Conservation (phyloP, 352 stramenopile species). For the Globisporangium radiosum region DNA sequence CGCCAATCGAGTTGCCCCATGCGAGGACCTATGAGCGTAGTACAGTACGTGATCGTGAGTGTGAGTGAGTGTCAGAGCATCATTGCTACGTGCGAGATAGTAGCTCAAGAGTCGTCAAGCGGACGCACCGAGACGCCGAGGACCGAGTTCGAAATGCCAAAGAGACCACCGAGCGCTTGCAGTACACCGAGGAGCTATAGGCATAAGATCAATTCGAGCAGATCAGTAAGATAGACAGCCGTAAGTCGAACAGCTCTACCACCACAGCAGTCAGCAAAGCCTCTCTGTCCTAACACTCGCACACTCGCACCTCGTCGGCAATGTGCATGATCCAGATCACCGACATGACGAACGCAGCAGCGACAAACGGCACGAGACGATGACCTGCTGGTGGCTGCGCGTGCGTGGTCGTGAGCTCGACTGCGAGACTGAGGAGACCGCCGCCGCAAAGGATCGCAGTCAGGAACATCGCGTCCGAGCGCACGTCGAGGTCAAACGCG, state of each 20-base stretch:
- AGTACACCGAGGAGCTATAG: conserved; percentile 51
- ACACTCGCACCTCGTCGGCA: conserved; percentile 44
- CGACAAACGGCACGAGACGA: conserved; percentile 50
- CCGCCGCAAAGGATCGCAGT: conserved; percentile 34
- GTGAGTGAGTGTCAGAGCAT: not conserved
- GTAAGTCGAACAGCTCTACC: too few relatives aligned
- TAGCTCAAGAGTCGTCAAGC: not conserved
- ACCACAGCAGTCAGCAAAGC: too few relatives aligned
- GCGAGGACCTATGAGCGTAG: conserved; percentile 42
- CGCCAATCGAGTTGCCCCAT: conserved; percentile 76
- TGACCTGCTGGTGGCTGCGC: conserved; percentile 43
- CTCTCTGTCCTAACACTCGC: too few relatives aligned
- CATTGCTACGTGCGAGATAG: not conserved
- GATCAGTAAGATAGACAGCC: too few relatives aligned
- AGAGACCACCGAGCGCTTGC: conserved; percentile 63
- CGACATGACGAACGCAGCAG: conserved; percentile 76
- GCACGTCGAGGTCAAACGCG: conserved; percentile 41
- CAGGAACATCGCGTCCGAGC: conserved; percentile 35
- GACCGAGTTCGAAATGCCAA: conserved; percentile 71
- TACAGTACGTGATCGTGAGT: not conserved
- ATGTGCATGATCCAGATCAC: conserved; percentile 87
- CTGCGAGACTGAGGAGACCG: conserved; percentile 27
- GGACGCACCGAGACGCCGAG: conserved; percentile 66
- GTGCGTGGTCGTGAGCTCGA: conserved; percentile 40
- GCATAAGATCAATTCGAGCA: too few relatives aligned